Base-by-base conservation (phyloP, 371 early-diverging fungal genomes). In the Encephalitozoon romaleae region DNA sequence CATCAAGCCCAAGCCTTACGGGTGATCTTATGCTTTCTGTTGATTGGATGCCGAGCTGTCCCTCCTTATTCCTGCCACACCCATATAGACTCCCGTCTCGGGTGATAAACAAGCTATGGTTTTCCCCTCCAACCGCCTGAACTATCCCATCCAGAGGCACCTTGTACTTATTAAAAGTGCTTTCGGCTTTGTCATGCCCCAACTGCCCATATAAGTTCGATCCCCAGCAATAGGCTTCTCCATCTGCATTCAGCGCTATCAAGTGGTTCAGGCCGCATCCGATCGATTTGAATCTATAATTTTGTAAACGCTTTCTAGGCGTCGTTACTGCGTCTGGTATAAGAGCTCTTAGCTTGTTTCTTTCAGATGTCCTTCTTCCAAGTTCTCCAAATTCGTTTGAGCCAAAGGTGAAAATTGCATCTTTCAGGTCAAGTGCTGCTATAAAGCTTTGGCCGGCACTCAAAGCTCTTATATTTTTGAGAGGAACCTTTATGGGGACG, bases 141-240 rank as follows among this genome's bases (percentile, higher is more conserved):
- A 47, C n/a, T 63, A 81, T 74, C 67, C 80, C 70, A 43, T 77
- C 49, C 42, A 80, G 1, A 45, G 55, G 28, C 12, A 76, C 47
- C 67, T 72, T 74, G 26, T 52, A 21, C 28, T 71, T 78, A 12
- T 30, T 15, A 21, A 74, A 66, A 34, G 68, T 55, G 23, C 34
- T 30, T 67, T 67, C 55, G 78, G 51, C 9, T 83, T 82, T 63
- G 74, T 88, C 79, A 87, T 81, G 53, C 87, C 95, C 87, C 88
- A 94, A 81, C 83, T 98, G 97, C 64, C 90, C 90, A 80, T 89
- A 92, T 77, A 93, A 92, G 84, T 98, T 98, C 53, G 93, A 87
- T 32, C 99, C 99, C 90, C 93, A 94, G 5, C 89, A 87, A 79
- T 88, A 92, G 2, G 91, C 86, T 28, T 87, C 82, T 26, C 87